Base-by-base conservation (phyloP, 1,284 basidiomycete genomes). In the Cutaneotrichosporon cyanovorans region DNA sequence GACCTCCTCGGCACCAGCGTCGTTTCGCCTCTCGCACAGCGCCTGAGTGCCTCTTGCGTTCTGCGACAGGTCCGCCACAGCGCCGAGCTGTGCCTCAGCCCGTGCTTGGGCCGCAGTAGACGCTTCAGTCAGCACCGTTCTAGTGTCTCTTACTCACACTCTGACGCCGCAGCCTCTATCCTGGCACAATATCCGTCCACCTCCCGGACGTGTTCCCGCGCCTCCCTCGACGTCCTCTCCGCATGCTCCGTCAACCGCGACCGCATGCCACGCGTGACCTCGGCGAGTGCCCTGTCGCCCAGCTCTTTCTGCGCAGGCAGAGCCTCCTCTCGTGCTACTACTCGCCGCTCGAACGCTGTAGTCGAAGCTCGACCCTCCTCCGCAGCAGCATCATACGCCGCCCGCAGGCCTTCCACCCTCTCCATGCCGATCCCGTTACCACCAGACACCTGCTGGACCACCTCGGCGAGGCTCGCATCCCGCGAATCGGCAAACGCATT, bases 401-500 rank as follows among this genome's bases (percentile, higher is more conserved):
- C 18, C 37, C 28, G 38, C 28, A 50, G 46, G 16, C 32, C 37
- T 23, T 23, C 32, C 31, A 56, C 33, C 20, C 33, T 33, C 5
- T 16, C 11, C 12, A 53, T 14, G 2, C 77, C 79, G 39, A 75
- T 68, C 4, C 69, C 66, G 57, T 86, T 86, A 38, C 75, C 79
- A 19, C 73, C 69, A 47, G 79, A 76, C 30, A 86, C 72, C 22
- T 72, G 65, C 1, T 70, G 71, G 40, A 88, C 75, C 1, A 80
- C 78, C 12, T 80, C 77, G 18, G 77, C 75, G 37, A 91, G 72
- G n/a, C 79, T 79, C 16, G 77, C 74, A 59, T 90, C 83, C 28
- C 85, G 80, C 38, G 82, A 76, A 21, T 78, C 72, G 11, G 82
- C 77, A 65, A 84, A 90, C 16, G 80, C 81, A 18, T 78, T 78